Evolutionary conservation across 352 stramenopile species (phyloP).

Genomic region (Phytophthora tentaculata): DNA sequence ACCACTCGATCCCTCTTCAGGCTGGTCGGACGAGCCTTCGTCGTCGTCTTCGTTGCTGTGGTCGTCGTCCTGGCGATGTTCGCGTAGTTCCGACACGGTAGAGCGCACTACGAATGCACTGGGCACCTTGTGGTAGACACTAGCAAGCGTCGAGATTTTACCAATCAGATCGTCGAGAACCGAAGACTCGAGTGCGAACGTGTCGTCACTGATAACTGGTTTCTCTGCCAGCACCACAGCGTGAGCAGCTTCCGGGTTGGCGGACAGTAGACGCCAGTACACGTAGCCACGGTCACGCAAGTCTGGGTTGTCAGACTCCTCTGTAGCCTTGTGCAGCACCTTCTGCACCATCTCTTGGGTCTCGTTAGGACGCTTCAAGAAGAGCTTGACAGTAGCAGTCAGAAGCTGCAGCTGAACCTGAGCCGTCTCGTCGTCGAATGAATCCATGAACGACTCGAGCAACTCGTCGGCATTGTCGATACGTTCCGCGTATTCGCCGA

Average conservation of each 20-base stretch:
- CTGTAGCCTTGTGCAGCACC: slow-evolving; percentile 97
- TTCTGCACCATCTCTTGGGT: slow-evolving; percentile 97
- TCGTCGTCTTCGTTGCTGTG: slow-evolving; percentile 76
- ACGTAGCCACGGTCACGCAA: slow-evolving; percentile 98
- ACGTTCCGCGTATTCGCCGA: slow-evolving; percentile 99
- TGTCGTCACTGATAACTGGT: slow-evolving; percentile 99
- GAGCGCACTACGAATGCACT: slow-evolving; percentile 87
- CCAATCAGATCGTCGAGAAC: slow-evolving; percentile 97
- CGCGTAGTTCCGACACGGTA: slow-evolving; percentile 76
- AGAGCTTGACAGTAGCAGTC: slow-evolving; percentile 99
- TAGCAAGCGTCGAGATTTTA: slow-evolving; percentile 98
- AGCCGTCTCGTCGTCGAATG: slow-evolving; percentile 97
- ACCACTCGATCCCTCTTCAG: slow-evolving; percentile 46
- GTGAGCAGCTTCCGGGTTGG: slow-evolving; percentile 98
- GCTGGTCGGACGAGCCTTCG: slow-evolving; percentile 63
- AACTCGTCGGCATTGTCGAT: slow-evolving; percentile 99
- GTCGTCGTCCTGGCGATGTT: slow-evolving; percentile 73
- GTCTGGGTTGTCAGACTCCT: slow-evolving; percentile 99
- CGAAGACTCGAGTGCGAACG: slow-evolving; percentile 93
- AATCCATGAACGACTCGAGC: slow-evolving; percentile 98
- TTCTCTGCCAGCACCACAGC: slow-evolving; percentile 98
- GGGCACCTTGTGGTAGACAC: slow-evolving; percentile 98
- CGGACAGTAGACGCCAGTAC: slow-evolving; percentile 99
- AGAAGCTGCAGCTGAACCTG: slow-evolving; percentile 98
- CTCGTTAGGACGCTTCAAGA: slow-evolving; percentile 96